A percentile compares a stretch with the other conserved stretches of the same genome.
phyloP scores from a whole-genome alignment of 371 early-diverging fungal species.

The Rhizopus microsporus region DNA sequence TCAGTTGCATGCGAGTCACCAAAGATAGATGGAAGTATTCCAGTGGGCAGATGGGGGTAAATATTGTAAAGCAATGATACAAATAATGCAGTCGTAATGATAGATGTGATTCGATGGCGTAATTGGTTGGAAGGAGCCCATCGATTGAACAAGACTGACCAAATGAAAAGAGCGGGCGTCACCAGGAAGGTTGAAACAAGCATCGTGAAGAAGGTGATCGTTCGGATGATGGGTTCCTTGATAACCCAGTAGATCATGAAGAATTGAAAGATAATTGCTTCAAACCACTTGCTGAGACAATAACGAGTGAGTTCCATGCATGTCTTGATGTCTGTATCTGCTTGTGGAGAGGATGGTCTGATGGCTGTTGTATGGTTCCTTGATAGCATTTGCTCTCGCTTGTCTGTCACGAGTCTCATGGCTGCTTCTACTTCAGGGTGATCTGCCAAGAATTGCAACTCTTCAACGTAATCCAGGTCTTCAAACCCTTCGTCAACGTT shows the following conservation, averaged over 20 bases:
- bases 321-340: background rate
- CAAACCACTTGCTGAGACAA: constrained; percentile 5
- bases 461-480: background rate
- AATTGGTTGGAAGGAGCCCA: background rate
- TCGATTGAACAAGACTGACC: background rate
- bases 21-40: background rate
- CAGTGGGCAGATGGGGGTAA: background rate
- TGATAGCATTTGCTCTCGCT: background rate
- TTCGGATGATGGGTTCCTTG: constrained; percentile 23
- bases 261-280: constrained; percentile 16
- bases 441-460: constrained; percentile 13
- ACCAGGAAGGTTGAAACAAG: constrained; percentile 17
- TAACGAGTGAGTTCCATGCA: background rate
- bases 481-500: background rate
- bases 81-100: background rate
- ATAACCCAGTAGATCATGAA: constrained; percentile 29
- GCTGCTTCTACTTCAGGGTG: constrained; percentile 8
- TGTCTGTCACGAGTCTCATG: constrained; percentile 3
- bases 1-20: background rate
- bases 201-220: constrained; percentile 23
- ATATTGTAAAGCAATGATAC: background rate
- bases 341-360: background rate
- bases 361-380: background rate
- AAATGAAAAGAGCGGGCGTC: constrained; percentile 10
- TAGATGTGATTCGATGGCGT: background rate